These are phyloP conservation scores for Plenodomus biglobosus DNA, from an alignment of 2,329 filamentous ascomycete species.

Conservation along the genomic window DNA sequence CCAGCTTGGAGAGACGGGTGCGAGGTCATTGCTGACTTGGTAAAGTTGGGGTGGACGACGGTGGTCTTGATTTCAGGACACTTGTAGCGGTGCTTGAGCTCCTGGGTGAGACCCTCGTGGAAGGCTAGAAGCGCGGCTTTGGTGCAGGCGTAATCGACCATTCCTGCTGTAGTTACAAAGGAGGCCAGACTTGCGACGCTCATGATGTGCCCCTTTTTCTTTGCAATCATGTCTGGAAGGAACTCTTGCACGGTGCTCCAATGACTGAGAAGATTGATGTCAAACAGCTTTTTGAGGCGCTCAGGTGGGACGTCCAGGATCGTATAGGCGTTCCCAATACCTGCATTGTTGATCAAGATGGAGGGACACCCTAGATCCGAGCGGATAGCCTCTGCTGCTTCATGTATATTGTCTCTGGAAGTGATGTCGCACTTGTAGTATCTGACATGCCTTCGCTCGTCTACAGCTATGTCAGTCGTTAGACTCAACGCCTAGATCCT, in stretches of 20 bases:
- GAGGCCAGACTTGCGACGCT: conserved; percentile 40
- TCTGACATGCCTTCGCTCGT: conserved; percentile 19
- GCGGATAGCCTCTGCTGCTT: conserved; percentile 36
- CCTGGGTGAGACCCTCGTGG: conserved; percentile 42
- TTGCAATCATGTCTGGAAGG: conserved; percentile 42
- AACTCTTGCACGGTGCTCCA: conserved; percentile 44
- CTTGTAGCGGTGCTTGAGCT: conserved; percentile 47
- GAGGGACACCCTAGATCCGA: conserved; percentile 36
- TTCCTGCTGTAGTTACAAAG: conserved; percentile 35
- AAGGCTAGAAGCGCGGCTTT: conserved; percentile 40
- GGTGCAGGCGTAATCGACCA: conserved; percentile 40
- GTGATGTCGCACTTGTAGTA: conserved; percentile 41
- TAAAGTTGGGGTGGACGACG: conserved; percentile 48
- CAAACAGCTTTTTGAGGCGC: conserved; percentile 31
- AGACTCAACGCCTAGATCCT: neutral
- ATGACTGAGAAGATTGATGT: conserved; percentile 42
- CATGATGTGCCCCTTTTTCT: conserved; percentile 43
- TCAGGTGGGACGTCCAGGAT: conserved; percentile 36
- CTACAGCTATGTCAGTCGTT: conserved; percentile 21
- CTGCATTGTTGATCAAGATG: conserved; percentile 44
- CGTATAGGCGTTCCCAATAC: conserved; percentile 38
- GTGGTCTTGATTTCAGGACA: conserved; percentile 49
- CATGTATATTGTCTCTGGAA: conserved; percentile 31
- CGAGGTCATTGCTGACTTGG: conserved; percentile 43
- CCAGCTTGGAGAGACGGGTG: conserved; percentile 29